A percentile compares a stretch with the other conserved stretches of the same genome.
Evolutionary conservation across 1,284 basidiomycete genomes (phyloP).

Genomic region (Schizophyllum commune): DNA sequence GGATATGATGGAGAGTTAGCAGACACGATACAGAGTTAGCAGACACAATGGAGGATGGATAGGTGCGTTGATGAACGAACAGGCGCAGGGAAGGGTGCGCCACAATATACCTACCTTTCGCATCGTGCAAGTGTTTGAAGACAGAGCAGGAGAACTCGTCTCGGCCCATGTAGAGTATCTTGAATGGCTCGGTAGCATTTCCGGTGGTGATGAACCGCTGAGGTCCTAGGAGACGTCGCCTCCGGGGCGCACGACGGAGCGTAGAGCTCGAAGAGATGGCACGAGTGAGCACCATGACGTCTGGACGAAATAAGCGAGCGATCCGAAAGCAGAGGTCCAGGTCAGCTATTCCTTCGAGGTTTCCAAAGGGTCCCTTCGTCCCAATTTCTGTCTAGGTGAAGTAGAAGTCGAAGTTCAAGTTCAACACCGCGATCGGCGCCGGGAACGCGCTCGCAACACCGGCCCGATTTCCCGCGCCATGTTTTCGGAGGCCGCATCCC

Average conservation of each 20-base stretch:
- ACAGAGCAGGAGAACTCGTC: constrained; percentile 66
- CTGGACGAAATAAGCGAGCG: too few relatives aligned
- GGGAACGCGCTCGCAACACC: too few relatives aligned
- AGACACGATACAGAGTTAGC: too few relatives aligned
- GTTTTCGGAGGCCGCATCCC: background rate
- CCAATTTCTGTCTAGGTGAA: background rate
- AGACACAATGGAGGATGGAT: too few relatives aligned
- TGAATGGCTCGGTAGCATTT: constrained; percentile 22
- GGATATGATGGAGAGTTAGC: too few relatives aligned
- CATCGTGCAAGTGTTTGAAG: constrained; percentile 41
- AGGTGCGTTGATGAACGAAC: too few relatives aligned
- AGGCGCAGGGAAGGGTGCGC: too few relatives aligned
- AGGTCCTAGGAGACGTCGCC: background rate
- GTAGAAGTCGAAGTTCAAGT: background rate
- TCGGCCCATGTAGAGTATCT: constrained; percentile 64
- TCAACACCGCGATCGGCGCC: background rate
- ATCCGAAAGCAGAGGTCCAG: too few relatives aligned
- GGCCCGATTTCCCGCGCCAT: background rate
- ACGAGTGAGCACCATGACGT: background rate
- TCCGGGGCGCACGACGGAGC: background rate
- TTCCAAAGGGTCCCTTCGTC: too few relatives aligned
- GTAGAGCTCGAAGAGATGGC: background rate
- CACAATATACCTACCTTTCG: constrained; percentile 29
- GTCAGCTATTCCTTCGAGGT: too few relatives aligned
- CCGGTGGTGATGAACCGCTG: background rate